Conservation (phyloP, 257 asterid species). For the Gentiana macrophylla region DNA sequence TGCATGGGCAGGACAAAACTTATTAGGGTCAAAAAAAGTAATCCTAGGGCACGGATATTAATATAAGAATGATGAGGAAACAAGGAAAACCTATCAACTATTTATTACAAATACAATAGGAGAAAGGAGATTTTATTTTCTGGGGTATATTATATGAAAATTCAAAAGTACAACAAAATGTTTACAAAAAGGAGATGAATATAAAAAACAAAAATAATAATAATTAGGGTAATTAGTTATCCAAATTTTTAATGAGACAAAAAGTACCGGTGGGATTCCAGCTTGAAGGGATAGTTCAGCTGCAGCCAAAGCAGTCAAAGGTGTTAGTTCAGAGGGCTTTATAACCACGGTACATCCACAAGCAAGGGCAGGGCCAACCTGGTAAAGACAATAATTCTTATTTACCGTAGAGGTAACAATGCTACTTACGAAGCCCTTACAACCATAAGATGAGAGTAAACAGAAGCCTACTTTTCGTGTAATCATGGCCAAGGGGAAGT, state of each 20-base stretch:
- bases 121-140: no score
- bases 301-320: conserved; percentile 95
- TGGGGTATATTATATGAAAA: no score
- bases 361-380: conserved; percentile 99
- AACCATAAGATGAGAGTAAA: conserved; percentile 2
- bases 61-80: no score
- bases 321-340: conserved; percentile 91
- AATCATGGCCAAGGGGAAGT: conserved; percentile 97
- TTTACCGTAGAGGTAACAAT: background rate
- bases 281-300: conserved; percentile 96
- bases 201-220: no score
- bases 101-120: no score
- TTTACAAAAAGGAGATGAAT: no score
- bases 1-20: conserved; percentile 25
- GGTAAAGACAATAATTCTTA: conserved; percentile 15
- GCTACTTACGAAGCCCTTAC: background rate
- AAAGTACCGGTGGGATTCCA: conserved; percentile 88
- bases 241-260: no score
- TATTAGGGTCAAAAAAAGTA: no score
- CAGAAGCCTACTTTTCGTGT: conserved; percentile 65
- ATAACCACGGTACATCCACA: conserved; percentile 92
- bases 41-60: no score
- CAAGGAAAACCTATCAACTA: no score
- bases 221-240: no score
- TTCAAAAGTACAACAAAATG: no score